phyloP scores from a whole-genome alignment of 352 stramenopile species.

The Phytophthora foliorum region DNA sequence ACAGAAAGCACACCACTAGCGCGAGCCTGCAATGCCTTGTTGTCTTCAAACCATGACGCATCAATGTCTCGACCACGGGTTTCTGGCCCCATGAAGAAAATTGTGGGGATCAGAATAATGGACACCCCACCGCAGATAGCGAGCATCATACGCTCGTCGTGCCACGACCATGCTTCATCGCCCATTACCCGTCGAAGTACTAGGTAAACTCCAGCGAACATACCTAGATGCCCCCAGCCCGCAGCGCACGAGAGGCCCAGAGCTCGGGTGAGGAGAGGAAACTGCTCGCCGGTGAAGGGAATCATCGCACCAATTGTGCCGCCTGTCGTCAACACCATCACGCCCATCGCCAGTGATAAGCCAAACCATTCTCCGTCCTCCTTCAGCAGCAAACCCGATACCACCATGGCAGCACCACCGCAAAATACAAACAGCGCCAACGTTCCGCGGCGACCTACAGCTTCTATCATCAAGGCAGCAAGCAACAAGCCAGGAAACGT shows the following conservation, averaged over 20 bases:
- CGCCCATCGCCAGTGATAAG: slow-evolving; percentile 34
- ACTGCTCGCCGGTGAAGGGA: slow-evolving; percentile 57
- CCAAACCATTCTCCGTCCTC: slow-evolving; percentile 29
- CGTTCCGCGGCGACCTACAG: slow-evolving; percentile 40
- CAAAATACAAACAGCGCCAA: slow-evolving; percentile 46
- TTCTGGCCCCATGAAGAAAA: slow-evolving; percentile 46
- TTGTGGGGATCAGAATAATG: slow-evolving; percentile 35
- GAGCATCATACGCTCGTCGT: slow-evolving; percentile 41
- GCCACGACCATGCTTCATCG: slow-evolving; percentile 34
- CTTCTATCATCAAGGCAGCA: slow-evolving; percentile 50
- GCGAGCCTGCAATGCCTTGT: slow-evolving; percentile 20
- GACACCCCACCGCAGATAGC: slow-evolving; percentile 22
- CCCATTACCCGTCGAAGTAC: slow-evolving; percentile 38
- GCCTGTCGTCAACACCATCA: slow-evolving; percentile 31
- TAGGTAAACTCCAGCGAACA: slow-evolving; percentile 48
- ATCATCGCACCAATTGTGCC: slow-evolving; percentile 44
- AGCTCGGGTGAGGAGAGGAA: slow-evolving; percentile 54
- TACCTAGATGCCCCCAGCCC: slow-evolving; percentile 50
- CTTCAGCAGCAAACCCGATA: slow-evolving; percentile 33
- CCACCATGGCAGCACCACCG: slow-evolving; percentile 37
- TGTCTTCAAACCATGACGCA: slow-evolving; percentile 36
- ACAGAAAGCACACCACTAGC: slow-evolving; percentile 16
- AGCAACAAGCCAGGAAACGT: slow-evolving; percentile 54
- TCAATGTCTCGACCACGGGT: slow-evolving; percentile 51
- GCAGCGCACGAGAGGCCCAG: slow-evolving; percentile 50